phyloP scores from a whole-genome alignment of 768 basidiomycete species.

The Kwoniella heveanensis region DNA sequence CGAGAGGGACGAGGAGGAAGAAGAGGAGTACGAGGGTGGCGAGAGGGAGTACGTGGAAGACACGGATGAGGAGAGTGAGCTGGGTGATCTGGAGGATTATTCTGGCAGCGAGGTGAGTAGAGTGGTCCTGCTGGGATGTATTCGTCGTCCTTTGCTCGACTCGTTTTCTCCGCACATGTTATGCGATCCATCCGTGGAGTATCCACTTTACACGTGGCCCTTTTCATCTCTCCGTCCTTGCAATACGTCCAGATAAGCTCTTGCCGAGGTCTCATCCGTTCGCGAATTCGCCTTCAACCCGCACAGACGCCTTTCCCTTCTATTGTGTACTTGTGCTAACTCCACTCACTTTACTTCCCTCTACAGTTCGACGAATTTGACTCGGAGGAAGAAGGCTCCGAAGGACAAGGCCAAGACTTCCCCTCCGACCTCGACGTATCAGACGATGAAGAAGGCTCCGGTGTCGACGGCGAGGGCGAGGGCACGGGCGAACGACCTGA shows the following conservation, averaged over 20 bases:
- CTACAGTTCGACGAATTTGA: conserved; percentile 50
- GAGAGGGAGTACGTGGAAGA: conserved; percentile 64
- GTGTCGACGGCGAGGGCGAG: conserved; percentile 56
- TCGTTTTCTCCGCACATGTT: too few species aligned
- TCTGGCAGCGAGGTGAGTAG: conserved; percentile 39
- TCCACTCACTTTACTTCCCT: too few species aligned
- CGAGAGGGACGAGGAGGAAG: conserved; percentile 55
- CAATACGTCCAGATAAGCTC: too few species aligned
- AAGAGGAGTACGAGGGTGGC: conserved; percentile 61
- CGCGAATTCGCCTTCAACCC: too few species aligned
- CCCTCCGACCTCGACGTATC: conserved; percentile 50
- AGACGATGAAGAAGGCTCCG: conserved; percentile 59
- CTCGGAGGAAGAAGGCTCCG: conserved; percentile 49
- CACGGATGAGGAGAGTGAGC: conserved; percentile 75
- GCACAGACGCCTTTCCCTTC: too few species aligned
- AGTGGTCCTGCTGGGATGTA: background rate
- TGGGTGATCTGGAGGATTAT: conserved; percentile 65
- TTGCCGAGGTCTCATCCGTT: too few species aligned
- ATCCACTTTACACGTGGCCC: too few species aligned
- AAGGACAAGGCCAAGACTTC: conserved; percentile 46
- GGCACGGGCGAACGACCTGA: conserved; percentile 61
- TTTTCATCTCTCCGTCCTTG: too few species aligned
- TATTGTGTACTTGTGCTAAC: too few species aligned
- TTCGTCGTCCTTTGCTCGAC: too few species aligned
- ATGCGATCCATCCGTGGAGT: too few species aligned